Evolutionary conservation across 1,139 yeast species (phyloP), one percentile per base, ranked within the genome.

Genomic region (Sugiyamaella neomexicana): DNA sequence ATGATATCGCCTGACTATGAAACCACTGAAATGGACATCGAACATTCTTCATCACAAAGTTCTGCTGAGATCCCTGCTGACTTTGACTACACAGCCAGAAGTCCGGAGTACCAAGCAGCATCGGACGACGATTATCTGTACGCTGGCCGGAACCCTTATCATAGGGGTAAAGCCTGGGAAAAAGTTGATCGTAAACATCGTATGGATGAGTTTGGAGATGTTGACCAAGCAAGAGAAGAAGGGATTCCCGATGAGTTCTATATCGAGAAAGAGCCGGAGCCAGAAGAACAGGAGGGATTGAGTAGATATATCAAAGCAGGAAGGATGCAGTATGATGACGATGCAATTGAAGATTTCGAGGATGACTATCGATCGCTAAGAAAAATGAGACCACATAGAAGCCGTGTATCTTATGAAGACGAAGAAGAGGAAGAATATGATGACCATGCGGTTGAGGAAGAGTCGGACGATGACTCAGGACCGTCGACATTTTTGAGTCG

Each of bases 201-300:
- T n/a, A 38, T 32, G 43, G 45, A 50, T 50, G 45, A 43, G 17
- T 39, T 44, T 43, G 45, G 49, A 8, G 53, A 44, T 32, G 49
- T 38, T 1, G 49, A 43, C 16, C 39, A 32, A 17, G 45, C 34
- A 8, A 43, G 15, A 13, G 43, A 44, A 36, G 53, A 44, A 12
- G 49, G 44, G 2, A 29, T 44, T 15, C 53, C 53, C 5, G 53
- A 44, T 17, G 45, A 43, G 4, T 31, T 38, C 27, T 39, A 43
- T n/a, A 29, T 40, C 32, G 56, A 54, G 13, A 34, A n/a, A n/a
- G 47, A 41, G 10, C 55, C 29, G 27, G 42, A 52, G 15, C 54
- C 46, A 6, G 53, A 51, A 7, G 55, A 51, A 15, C 6, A 32
- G 6, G 51, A 44, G 8, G 41, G 38, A 1, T 7, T 49, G 9